These are phyloP conservation scores for Talaromyces sp. DNA, from an alignment of 2,329 filamentous ascomycete species.

Conservation along the genomic window DNA sequence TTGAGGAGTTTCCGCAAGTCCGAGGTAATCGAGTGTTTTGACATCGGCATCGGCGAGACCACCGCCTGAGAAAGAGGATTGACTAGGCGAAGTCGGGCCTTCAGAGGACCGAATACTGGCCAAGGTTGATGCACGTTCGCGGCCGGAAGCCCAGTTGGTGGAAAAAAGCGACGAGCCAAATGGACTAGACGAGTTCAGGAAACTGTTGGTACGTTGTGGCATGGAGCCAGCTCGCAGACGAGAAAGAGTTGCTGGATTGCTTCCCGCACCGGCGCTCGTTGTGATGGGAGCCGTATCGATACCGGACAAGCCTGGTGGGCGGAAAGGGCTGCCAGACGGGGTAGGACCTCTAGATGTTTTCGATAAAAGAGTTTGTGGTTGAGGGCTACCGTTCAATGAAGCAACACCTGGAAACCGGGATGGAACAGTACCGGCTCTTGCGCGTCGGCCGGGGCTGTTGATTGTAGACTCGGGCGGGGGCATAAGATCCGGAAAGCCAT, in stretches of 20 bases:
- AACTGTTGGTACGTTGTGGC: constrained; percentile 72
- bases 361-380: constrained; percentile 56
- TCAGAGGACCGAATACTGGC: constrained; percentile 86
- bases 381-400: constrained; percentile 53
- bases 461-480: constrained; percentile 62
- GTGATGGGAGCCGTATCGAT: constrained; percentile 36
- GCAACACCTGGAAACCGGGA: constrained; percentile 83
- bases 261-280: constrained; percentile 41
- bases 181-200: constrained; percentile 55
- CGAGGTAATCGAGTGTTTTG: constrained; percentile 90
- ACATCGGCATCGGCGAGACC: constrained; percentile 82
- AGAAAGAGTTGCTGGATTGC: constrained; percentile 71
- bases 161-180: constrained; percentile 88
- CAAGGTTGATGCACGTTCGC: constrained; percentile 81
- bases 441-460: constrained; percentile 66
- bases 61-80: constrained; percentile 80
- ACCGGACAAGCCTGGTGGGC: constrained; percentile 50
- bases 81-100: constrained; percentile 77
- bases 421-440: constrained; percentile 90
- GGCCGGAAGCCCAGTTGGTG: constrained; percentile 74
- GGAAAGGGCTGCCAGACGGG: constrained; percentile 81
- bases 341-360: constrained; percentile 74
- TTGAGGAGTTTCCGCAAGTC: constrained; percentile 88
- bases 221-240: constrained; percentile 87
- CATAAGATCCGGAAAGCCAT: constrained; percentile 89